Conservation (phyloP, 108 stramenopile genomes). For the Cyclotella atomus region DNA sequence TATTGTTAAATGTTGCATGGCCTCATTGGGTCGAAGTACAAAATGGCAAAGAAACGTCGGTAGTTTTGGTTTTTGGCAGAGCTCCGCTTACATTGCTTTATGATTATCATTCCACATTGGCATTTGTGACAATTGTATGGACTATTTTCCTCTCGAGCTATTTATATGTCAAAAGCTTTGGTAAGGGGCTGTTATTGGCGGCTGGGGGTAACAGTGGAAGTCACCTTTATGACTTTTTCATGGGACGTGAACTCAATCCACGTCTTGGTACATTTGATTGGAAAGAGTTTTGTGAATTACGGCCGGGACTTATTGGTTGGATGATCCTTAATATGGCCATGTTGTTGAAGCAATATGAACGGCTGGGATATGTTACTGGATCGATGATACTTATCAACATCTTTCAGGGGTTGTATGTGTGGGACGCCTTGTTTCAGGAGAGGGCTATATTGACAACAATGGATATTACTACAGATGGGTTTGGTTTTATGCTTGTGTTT, state of each 20-base stretch:
- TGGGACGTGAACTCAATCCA: slow-evolving; percentile 98
- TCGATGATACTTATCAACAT: slow-evolving; percentile 91
- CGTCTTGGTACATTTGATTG: slow-evolving; percentile 88
- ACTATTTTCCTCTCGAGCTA: slow-evolving; percentile 64
- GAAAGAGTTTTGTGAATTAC: slow-evolving; percentile 97
- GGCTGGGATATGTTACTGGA: slow-evolving; percentile 78
- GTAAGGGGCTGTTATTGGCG: slow-evolving; percentile 69
- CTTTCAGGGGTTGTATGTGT: slow-evolving; percentile 96
- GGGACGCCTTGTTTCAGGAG: slow-evolving; percentile 96
- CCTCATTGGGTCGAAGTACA: slow-evolving; percentile 46
- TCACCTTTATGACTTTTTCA: slow-evolving; percentile 93
- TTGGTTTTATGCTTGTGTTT: slow-evolving; percentile 98
- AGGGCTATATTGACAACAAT: slow-evolving; percentile 96
- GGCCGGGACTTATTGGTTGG: slow-evolving; percentile 97
- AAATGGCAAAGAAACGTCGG: slow-evolving; percentile 17
- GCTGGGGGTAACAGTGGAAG: slow-evolving; percentile 86
- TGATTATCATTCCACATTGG: slow-evolving; percentile 71
- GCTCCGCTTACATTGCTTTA: slow-evolving; percentile 81
- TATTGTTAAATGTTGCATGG: slow-evolving; percentile 59
- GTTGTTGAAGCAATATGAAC: slow-evolving; percentile 78
- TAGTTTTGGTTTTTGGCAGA: slow-evolving; percentile 46
- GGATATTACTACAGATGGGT: slow-evolving; percentile 99
- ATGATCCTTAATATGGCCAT: slow-evolving; percentile 86
- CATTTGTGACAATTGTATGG: slow-evolving; percentile 67
- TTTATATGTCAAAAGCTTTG: slow-evolving; percentile 81